A percentile compares a stretch with the other conserved stretches of the same genome.
These are phyloP conservation scores for Colletotrichum ledebouriae DNA, from an alignment of 2,329 filamentous ascomycete species.

Conservation along the genomic window DNA sequence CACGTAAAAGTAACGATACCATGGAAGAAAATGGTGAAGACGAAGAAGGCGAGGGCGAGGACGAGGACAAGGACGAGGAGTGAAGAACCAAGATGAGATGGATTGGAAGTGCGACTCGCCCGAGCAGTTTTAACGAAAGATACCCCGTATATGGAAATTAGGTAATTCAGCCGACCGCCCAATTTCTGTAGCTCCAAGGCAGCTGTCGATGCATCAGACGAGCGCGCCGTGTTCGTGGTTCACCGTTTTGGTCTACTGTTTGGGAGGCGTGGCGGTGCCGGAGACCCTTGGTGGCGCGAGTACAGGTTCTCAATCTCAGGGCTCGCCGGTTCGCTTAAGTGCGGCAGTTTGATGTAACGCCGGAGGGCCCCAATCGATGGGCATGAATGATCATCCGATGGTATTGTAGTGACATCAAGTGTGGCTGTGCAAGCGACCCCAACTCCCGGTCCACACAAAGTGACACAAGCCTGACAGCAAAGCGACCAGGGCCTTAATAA, in stretches of 20 bases:
- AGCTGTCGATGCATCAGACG: slow-evolving; percentile 21
- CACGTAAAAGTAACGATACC: slow-evolving; percentile 51
- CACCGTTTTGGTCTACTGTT: too few relatives aligned
- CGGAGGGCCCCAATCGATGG: slow-evolving; percentile 39
- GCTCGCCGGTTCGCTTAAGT: slow-evolving; percentile 27
- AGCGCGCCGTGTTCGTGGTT: background rate
- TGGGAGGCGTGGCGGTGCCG: slow-evolving; percentile 31
- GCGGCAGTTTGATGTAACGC: slow-evolving; percentile 28
- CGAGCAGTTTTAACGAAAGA: slow-evolving; percentile 26
- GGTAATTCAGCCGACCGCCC: slow-evolving; percentile 8
- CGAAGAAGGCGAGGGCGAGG: slow-evolving; percentile 44
- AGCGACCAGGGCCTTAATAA: slow-evolving; percentile 13
- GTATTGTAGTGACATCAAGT: slow-evolving; percentile 41
- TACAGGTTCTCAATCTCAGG: background rate
- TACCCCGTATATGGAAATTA: slow-evolving; percentile 32
- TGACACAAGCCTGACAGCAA: slow-evolving; percentile 21
- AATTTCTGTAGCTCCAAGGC: slow-evolving; percentile 8
- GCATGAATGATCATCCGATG: slow-evolving; percentile 30
- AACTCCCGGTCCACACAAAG: slow-evolving; percentile 3
- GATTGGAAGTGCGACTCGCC: background rate
- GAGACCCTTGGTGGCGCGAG: slow-evolving; percentile 12
- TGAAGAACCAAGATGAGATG: slow-evolving; percentile 12
- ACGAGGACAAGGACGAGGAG: slow-evolving; percentile 14
- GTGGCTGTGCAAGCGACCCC: slow-evolving; percentile 43
- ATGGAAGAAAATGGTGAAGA: slow-evolving; percentile 47